Percentiles rank a stretch among this genome's conserved stretches.
phyloP scores from a whole-genome alignment of 2,329 filamentous ascomycete genomes.

The Ceratocystis lukuohia region DNA sequence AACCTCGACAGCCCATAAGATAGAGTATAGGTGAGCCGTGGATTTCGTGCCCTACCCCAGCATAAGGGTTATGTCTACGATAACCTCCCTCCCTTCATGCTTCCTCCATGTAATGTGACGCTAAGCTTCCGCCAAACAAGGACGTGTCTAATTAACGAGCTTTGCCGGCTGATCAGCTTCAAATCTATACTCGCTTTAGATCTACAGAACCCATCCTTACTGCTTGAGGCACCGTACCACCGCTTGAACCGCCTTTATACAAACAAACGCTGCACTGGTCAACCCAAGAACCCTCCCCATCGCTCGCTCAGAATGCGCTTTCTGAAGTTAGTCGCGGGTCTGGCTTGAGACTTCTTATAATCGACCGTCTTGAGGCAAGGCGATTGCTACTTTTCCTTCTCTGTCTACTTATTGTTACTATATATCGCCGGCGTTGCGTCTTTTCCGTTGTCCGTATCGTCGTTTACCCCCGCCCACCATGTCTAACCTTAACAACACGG shows the following conservation, averaged over 20 bases:
- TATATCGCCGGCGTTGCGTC: not conserved
- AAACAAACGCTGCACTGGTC: not conserved
- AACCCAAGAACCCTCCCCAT: not conserved
- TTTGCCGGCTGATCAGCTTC: too few relatives aligned
- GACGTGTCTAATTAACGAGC: too few relatives aligned
- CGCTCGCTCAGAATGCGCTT: not conserved
- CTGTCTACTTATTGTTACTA: not conserved
- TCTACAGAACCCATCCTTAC: too few relatives aligned
- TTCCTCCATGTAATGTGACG: too few relatives aligned
- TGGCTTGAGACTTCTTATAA: constrained; percentile 1
- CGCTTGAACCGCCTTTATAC: too few relatives aligned
- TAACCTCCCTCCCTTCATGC: not conserved
- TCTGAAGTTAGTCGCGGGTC: not conserved
- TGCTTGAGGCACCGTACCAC: too few relatives aligned
- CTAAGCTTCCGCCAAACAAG: too few relatives aligned
- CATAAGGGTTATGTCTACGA: not conserved
- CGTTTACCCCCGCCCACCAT: constrained; percentile 2
- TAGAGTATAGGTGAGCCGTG: not conserved
- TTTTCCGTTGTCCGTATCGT: not conserved
- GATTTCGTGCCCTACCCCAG: not conserved
- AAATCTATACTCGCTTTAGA: too few relatives aligned
- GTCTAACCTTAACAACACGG: not conserved
- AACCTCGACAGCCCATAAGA: not conserved
- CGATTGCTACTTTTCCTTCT: not conserved
- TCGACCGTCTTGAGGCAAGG: not conserved